phyloP scores from a whole-genome alignment of 768 basidiomycete genomes.

The Boletus patriciae region DNA sequence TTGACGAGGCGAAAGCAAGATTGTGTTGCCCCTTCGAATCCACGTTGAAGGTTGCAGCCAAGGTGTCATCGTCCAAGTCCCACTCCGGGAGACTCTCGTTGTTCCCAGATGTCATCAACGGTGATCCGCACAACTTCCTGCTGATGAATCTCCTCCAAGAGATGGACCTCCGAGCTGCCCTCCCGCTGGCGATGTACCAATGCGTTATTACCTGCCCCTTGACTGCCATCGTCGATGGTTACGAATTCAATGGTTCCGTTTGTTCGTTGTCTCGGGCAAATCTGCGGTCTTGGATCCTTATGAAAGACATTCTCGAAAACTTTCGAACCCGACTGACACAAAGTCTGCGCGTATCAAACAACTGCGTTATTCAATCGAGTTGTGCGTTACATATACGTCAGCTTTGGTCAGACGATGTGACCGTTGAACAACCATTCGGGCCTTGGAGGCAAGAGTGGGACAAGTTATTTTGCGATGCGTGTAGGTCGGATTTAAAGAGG shows the following conservation, averaged over 20 bases:
- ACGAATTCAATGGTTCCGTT: not conserved
- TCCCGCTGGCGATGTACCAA: constrained; percentile 16
- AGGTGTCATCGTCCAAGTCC: not conserved
- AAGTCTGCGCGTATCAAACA: not conserved
- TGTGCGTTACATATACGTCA: not conserved
- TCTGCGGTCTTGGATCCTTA: constrained; percentile 8
- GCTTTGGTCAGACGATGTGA: constrained; percentile 8
- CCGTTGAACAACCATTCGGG: constrained; percentile 2
- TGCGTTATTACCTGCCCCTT: constrained; percentile 7
- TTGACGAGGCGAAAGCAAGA: constrained; percentile 9
- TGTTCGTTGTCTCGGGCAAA: constrained; percentile 4
- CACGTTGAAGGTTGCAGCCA: not conserved
- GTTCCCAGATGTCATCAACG: not conserved
- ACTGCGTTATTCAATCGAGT: constrained; percentile 2
- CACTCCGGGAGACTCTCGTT: not conserved
- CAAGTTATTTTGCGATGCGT: constrained; percentile 11
- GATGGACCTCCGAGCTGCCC: constrained; percentile 1
- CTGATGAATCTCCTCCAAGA: constrained; percentile 18
- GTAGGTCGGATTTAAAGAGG: not conserved
- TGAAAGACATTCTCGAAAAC: constrained; percentile 4
- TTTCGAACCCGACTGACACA: not conserved
- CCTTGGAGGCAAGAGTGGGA: constrained; percentile 19
- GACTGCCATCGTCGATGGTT: constrained; percentile 6
- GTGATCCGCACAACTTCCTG: constrained; percentile 18
- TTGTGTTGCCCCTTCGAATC: constrained; percentile 4